These are phyloP conservation scores for Paracorniculantispora psalliotae DNA, from an alignment of 2,329 filamentous ascomycete genomes.

Conservation along the genomic window DNA sequence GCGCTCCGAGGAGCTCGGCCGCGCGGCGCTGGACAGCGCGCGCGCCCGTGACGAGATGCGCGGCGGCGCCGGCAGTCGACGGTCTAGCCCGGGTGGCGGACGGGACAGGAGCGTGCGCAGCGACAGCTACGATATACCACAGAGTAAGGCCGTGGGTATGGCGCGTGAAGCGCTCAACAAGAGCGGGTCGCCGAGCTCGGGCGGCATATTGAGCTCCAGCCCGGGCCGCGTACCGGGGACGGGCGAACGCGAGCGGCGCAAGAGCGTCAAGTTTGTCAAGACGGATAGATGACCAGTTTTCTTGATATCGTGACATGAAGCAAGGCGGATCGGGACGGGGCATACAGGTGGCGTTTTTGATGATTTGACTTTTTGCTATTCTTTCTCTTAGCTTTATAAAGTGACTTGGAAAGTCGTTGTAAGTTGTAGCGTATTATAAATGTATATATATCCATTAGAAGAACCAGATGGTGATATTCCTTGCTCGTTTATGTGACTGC, in stretches of 20 bases:
- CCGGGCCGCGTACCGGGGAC: constrained; percentile 35
- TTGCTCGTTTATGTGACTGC: neutral
- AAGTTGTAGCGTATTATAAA: constrained; percentile 7
- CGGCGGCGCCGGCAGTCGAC: constrained; percentile 21
- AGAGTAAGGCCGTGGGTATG: constrained; percentile 56
- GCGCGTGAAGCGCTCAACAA: constrained; percentile 49
- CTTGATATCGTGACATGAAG: neutral
- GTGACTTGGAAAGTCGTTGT: constrained; percentile 5
- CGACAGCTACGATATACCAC: constrained; percentile 50
- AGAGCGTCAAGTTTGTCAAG: constrained; percentile 59
- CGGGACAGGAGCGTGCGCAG: constrained; percentile 30
- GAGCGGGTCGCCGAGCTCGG: constrained; percentile 16
- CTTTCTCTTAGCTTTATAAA: neutral
- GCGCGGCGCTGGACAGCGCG: constrained; percentile 39
- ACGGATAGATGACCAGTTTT: constrained; percentile 25
- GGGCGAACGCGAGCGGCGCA: constrained; percentile 50
- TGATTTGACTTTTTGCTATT: neutral
- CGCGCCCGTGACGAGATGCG: constrained; percentile 22
- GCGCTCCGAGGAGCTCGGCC: constrained; percentile 48
- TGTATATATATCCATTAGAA: neutral
- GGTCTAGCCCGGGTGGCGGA: constrained; percentile 24
- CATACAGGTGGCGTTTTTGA: neutral
- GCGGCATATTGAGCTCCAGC: constrained; percentile 46
- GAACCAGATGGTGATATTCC: neutral
- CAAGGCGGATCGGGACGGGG: too few species aligned